Conservation (phyloP, 805 yeast genomes). For the Yarrowia sp. region DNA sequence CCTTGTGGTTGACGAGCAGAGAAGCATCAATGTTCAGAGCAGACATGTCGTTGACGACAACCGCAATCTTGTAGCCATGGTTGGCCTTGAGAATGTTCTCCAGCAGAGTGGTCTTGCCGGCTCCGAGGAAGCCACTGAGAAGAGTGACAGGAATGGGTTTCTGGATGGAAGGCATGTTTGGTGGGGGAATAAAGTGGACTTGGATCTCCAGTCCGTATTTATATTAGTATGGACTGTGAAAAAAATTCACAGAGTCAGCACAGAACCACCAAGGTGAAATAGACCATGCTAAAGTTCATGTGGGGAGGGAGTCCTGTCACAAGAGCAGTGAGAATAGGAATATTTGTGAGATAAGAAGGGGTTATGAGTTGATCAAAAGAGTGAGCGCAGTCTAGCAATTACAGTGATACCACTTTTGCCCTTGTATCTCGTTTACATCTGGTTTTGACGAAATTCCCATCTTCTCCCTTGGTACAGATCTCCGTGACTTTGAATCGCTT, state of each 20-base stretch:
- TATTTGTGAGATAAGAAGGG: background rate
- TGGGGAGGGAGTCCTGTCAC: background rate
- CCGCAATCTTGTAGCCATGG: constrained; percentile 56
- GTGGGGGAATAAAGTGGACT: background rate
- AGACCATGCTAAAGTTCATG: constrained; percentile 6
- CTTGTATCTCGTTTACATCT: background rate
- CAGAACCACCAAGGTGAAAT: constrained; percentile 23
- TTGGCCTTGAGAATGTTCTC: constrained; percentile 53
- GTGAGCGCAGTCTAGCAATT: no score
- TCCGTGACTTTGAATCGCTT: background rate
- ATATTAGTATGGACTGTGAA: constrained; percentile 12
- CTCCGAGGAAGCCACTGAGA: constrained; percentile 57
- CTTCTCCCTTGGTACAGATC: background rate
- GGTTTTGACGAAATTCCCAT: no score
- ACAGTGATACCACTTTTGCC: background rate
- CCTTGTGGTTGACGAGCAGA: constrained; percentile 53
- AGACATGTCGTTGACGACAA: constrained; percentile 57
- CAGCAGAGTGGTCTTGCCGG: constrained; percentile 58
- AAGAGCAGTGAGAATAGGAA: no score
- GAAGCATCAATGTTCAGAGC: constrained; percentile 56
- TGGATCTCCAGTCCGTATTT: background rate
- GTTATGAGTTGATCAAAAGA: background rate
- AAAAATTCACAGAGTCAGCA: background rate
- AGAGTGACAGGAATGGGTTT: constrained; percentile 56
- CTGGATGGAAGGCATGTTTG: constrained; percentile 20